Evolutionary conservation across 2,329 filamentous ascomycete genomes (phyloP), one percentile per base, ranked within the genome.

Genomic region (Aspergillus hortae): DNA sequence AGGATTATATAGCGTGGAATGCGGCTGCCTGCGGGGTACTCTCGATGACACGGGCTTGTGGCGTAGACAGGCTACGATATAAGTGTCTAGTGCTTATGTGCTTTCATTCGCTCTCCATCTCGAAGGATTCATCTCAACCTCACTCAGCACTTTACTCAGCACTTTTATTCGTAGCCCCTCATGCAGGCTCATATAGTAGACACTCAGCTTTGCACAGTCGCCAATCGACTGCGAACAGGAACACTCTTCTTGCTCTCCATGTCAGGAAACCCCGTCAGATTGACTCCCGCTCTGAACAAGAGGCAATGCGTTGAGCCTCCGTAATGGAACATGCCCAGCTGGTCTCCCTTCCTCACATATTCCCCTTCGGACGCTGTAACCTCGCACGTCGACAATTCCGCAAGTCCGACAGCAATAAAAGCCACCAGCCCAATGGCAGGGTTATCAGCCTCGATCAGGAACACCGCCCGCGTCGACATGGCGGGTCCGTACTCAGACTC

Each of bases 321-420:
- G 36, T 43, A 52, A 19, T 55, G 49, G n/a, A 55, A 55, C 45
- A 45, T 38, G 0, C 53, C 49, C 11, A 55, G 6, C 27, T 52
- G 17, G 17, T 52, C 33, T 6, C 46, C 53, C 11, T 48, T 43
- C 4, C 14, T 9, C 2, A 47, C 49, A n/a, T 30, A 6, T 6
- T 49, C 32, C 5, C 30, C 46, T 10, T 32, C 27, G 3, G 15
- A 11, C 11, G 52, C 49, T 4, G 30, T 43, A 4, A 43, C 30
- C 36, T 55, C 53, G 15, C 53, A 55, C 6, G 49, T 42, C 40
- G 45, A 51, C 4, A 47, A 36, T 19, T 55, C 53, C 6, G 17
- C 23, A 14, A 55, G 47, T 1, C 46, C 53, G 12, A 45, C 36
- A 5, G 12, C 44, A 6, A 49, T 27, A 44, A 51, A 36, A 4